A percentile compares a stretch with the other conserved stretches of the same genome.
phyloP scores from a whole-genome alignment of 257 asterid genomes.

The Solanum microdontum region DNA sequence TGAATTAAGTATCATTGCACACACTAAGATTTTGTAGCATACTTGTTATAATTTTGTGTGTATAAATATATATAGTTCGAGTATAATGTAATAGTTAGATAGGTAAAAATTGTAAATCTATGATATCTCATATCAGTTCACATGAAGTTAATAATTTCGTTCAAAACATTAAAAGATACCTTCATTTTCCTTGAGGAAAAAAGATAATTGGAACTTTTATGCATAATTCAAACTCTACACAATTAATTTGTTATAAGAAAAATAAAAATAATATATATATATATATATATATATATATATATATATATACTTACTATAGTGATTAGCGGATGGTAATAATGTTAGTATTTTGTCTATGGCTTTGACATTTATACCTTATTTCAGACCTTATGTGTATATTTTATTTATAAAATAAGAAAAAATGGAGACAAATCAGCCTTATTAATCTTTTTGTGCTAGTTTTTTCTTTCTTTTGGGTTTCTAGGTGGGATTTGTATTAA shows the following conservation, averaged over 20 bases:
- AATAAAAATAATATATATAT: neutral
- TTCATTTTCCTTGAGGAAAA: neutral
- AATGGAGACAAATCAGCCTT: neutral
- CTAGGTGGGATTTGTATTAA: neutral
- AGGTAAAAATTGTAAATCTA: neutral
- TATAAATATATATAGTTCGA: neutral
- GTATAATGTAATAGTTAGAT: neutral
- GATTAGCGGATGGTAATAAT: neutral
- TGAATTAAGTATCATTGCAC: neutral
- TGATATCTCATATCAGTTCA: neutral
- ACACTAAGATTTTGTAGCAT: neutral
- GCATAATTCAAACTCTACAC: neutral
- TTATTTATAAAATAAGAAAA: neutral
- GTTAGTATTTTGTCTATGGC: neutral
- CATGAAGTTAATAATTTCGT: accelerated
- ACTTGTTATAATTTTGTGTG: neutral
- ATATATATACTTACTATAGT: neutral
- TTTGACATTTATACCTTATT: neutral
- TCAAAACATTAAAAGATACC: neutral
- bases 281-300: neutral
- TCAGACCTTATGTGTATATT: neutral
- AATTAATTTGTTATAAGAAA: neutral
- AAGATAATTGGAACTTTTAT: neutral
- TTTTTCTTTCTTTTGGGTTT: neutral
- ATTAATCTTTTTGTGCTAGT: neutral